Evolutionary conservation across 1,284 basidiomycete genomes (phyloP).

Genomic region (Sanghuangporus weigelae): DNA sequence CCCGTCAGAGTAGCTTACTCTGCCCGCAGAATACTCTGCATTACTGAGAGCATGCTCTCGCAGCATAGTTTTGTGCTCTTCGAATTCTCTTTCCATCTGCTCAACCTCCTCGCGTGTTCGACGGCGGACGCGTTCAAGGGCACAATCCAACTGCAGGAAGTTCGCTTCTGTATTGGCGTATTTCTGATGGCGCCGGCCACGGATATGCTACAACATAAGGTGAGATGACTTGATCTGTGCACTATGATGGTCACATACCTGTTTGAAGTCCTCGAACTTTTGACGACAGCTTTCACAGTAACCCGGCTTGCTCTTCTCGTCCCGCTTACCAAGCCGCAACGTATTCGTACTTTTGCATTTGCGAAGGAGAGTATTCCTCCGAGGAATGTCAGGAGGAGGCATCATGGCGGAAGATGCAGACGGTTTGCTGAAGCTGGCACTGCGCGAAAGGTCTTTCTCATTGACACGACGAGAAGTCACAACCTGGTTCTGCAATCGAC

Average conservation of each 20-base stretch:
- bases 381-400: conserved; percentile 56
- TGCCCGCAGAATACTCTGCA: conserved; percentile 14
- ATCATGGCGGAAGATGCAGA: conserved; percentile 44
- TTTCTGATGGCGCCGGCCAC: conserved; percentile 73
- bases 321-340: conserved; percentile 65
- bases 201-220: conserved; percentile 60
- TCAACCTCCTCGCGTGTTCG: conserved; percentile 45
- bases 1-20: background rate
- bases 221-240: conserved; percentile 4
- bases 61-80: background rate
- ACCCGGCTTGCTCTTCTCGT: conserved; percentile 87
- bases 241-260: conserved; percentile 43
- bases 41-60: conserved; percentile 3
- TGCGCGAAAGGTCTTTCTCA: conserved; percentile 24
- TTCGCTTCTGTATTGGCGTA: conserved; percentile 82
- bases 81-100: conserved; percentile 10
- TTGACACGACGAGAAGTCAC: conserved; percentile 53
- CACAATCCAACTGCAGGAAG: conserved; percentile 78
- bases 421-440: conserved; percentile 30
- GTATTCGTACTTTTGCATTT: conserved; percentile 79
- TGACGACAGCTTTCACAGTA: conserved; percentile 97
- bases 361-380: conserved; percentile 43
- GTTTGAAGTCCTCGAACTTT: conserved; percentile 87
- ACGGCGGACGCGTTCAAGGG: conserved; percentile 72
- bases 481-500: conserved; percentile 58